Conservation (phyloP, 2,329 filamentous ascomycete genomes). For the Ascochyta clinopodiicola region DNA sequence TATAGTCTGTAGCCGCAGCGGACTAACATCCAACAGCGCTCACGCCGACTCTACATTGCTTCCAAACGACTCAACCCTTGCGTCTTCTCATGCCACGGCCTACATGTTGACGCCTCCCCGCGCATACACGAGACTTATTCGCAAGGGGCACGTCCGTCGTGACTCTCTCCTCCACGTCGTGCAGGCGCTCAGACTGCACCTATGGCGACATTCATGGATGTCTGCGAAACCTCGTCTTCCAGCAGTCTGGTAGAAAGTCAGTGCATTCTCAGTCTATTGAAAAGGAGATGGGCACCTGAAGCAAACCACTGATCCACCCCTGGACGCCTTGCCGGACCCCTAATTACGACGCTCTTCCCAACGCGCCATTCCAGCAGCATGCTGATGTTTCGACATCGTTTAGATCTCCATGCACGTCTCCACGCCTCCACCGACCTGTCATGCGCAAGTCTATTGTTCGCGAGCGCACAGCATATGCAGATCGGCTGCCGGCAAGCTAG, state of each 20-base stretch:
- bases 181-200: neutral
- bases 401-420: conserved; percentile 8
- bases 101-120: neutral
- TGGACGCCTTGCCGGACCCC: conserved; percentile 6
- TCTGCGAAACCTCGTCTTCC: conserved; percentile 5
- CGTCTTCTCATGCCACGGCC: conserved; percentile 3
- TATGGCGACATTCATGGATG: neutral
- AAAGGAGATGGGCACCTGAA: conserved; percentile 18
- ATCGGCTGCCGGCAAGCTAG: neutral
- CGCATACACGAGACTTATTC: conserved; percentile 10
- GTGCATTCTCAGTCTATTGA: conserved; percentile 15
- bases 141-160: conserved; percentile 4
- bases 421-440: conserved; percentile 4
- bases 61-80: neutral
- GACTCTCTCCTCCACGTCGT: neutral
- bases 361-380: conserved; percentile 2
- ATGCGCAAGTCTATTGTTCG: neutral
- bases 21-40: neutral
- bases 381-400: conserved; percentile 12
- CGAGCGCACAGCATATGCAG: conserved; percentile 2
- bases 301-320: conserved; percentile 15
- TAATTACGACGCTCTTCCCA: conserved; percentile 5
- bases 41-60: neutral
- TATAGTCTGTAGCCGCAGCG: conserved; percentile 12
- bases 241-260: conserved; percentile 9